Conservation (phyloP, 192 early-diverging fungal species). For the Entomortierella lignicola region DNA sequence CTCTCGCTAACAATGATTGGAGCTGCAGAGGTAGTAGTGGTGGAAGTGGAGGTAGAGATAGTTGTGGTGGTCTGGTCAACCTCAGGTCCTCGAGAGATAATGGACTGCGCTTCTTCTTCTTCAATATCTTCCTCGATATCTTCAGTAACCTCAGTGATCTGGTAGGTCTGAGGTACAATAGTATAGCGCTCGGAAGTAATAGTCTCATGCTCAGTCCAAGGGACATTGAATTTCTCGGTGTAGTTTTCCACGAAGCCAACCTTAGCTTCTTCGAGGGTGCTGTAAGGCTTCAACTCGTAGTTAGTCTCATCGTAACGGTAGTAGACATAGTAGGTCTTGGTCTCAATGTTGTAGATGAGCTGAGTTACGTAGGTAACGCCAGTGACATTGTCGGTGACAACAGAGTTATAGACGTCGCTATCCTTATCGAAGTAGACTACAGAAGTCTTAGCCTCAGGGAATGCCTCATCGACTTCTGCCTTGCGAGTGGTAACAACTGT, state of each 20-base stretch:
- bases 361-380: slow-evolving; percentile 17
- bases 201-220: slow-evolving; percentile 7
- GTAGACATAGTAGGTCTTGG: slow-evolving; percentile 18
- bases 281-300: slow-evolving; percentile 16
- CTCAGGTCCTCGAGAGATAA: not conserved
- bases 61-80: not conserved
- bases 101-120: not conserved
- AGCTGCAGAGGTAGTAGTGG: not conserved
- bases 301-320: slow-evolving; percentile 15
- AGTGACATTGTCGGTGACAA: slow-evolving; percentile 9
- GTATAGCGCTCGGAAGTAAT: not conserved
- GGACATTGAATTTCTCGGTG: not conserved
- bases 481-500: slow-evolving; percentile 40
- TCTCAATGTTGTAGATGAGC: slow-evolving; percentile 7
- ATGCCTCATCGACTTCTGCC: slow-evolving; percentile 19
- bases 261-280: slow-evolving; percentile 21
- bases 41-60: not conserved
- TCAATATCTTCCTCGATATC: slow-evolving; percentile 17
- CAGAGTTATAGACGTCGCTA: slow-evolving; percentile 31
- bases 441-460: slow-evolving; percentile 28
- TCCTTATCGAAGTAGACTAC: slow-evolving; percentile 37
- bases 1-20: too few relatives aligned
- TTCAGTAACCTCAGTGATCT: slow-evolving; percentile 4
- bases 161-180: slow-evolving; percentile 18
- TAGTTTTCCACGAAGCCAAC: slow-evolving; percentile 6